phyloP scores from a whole-genome alignment of 139 green algal species.

The Tetradesmus lagerheimii region DNA sequence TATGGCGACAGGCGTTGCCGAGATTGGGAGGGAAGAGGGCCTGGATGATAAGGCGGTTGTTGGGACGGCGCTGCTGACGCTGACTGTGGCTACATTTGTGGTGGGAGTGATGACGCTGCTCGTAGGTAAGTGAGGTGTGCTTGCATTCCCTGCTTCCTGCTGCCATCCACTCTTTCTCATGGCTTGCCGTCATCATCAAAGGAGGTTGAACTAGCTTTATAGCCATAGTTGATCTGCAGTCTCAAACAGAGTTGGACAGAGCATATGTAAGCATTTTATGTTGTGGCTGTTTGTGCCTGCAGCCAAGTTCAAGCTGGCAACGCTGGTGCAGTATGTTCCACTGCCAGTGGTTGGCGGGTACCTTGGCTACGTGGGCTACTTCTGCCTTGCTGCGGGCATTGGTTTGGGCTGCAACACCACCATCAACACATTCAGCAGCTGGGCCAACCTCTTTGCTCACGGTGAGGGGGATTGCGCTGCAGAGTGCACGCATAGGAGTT shows the following conservation, averaged over 20 bases:
- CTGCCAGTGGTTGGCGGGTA: slow-evolving; percentile 57
- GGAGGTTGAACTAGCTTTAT: no score
- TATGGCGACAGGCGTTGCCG: slow-evolving; percentile 77
- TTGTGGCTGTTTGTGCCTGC: background rate
- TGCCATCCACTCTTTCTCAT: background rate
- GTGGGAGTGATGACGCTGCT: slow-evolving; percentile 78
- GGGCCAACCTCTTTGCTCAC: slow-evolving; percentile 17
- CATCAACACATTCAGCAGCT: slow-evolving; percentile 53
- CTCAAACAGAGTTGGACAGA: no score
- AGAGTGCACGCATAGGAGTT: background rate
- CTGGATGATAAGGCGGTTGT: slow-evolving; percentile 53
- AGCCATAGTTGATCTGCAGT: no score
- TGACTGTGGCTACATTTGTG: slow-evolving; percentile 67
- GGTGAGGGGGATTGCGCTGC: background rate
- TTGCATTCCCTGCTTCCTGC: slow-evolving; percentile 3
- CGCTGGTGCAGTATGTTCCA: slow-evolving; percentile 85
- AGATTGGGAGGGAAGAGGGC: slow-evolving; percentile 30
- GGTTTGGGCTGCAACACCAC: slow-evolving; percentile 56
- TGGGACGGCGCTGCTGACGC: slow-evolving; percentile 73
- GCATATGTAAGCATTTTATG: no score
- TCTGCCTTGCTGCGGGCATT: slow-evolving; percentile 74
- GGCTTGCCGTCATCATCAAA: background rate
- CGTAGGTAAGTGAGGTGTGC: slow-evolving; percentile 61
- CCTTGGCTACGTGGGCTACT: slow-evolving; percentile 36
- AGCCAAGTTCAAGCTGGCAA: slow-evolving; percentile 73